These are phyloP conservation scores for Globisporangium ultimum DNA, from an alignment of 352 stramenopile species.

Conservation along the genomic window DNA sequence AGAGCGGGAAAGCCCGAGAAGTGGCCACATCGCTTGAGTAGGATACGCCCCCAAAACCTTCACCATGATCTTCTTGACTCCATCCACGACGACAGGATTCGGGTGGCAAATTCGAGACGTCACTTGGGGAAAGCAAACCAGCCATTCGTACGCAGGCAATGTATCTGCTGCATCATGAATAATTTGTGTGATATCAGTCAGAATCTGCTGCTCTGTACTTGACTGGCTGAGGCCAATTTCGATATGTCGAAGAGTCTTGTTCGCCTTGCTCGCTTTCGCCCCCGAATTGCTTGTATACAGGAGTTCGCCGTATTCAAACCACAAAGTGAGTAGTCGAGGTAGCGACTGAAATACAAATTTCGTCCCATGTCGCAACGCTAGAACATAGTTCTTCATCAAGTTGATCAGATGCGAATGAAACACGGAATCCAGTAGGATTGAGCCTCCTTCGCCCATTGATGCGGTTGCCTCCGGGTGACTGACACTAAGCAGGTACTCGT, in stretches of 20 bases:
- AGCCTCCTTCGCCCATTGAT: conserved; percentile 32
- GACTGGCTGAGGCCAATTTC: conserved; percentile 51
- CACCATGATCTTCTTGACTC: conserved; percentile 93
- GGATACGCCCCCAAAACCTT: conserved; percentile 93
- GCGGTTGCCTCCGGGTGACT: conserved; percentile 50
- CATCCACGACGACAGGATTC: conserved; percentile 77
- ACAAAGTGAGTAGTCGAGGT: conserved; percentile 95
- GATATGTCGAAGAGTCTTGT: conserved; percentile 62
- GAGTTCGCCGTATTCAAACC: conserved; percentile 95
- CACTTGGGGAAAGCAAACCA: conserved; percentile 98
- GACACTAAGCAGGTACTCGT: conserved; percentile 86
- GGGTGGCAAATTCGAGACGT: conserved; percentile 93
- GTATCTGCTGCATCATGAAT: conserved; percentile 52
- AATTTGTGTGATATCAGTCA: conserved; percentile 61
- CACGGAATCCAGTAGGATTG: conserved; percentile 43
- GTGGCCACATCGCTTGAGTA: conserved; percentile 96
- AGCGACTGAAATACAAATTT: conserved; percentile 98
- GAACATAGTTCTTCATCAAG: conserved; percentile 94
- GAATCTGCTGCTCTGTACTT: conserved; percentile 56
- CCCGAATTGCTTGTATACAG: conserved; percentile 32
- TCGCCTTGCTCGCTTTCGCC: conserved; percentile 35
- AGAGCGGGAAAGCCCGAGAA: conserved; percentile 93
- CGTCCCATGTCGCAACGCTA: conserved; percentile 72
- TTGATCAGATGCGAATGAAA: conserved; percentile 79
- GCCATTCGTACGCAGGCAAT: conserved; percentile 92